Evolutionary conservation across 75 land plant species (phyloP).

Genomic region (Pinus albicaulis): DNA sequence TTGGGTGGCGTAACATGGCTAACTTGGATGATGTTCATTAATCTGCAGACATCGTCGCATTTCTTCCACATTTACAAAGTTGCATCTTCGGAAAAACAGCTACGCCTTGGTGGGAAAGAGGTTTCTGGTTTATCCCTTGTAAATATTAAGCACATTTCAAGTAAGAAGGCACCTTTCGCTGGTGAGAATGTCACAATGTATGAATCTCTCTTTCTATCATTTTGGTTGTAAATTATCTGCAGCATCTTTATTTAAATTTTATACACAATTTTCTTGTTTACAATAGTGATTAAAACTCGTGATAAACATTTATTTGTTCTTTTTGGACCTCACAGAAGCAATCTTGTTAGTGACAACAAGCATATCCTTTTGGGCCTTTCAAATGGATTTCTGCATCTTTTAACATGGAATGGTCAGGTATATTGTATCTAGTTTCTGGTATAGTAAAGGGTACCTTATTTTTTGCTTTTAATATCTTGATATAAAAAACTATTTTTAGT

Average conservation of each 20-base stretch:
- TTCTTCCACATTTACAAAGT: slow-evolving; percentile 73
- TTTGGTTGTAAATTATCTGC: slow-evolving; percentile 1
- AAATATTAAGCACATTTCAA: slow-evolving; percentile 44
- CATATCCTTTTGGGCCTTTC: slow-evolving; percentile 78
- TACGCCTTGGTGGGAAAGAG: slow-evolving; percentile 78
- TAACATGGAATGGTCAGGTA: slow-evolving; percentile 98
- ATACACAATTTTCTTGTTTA: neutral
- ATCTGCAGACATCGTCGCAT: slow-evolving; percentile 77
- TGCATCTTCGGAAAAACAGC: slow-evolving; percentile 44
- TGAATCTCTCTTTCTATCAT: slow-evolving; percentile 18
- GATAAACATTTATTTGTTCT: slow-evolving; percentile 6
- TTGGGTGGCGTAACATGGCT: no score
- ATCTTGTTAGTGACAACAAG: slow-evolving; percentile 78
- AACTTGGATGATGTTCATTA: neutral
- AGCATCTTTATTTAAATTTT: neutral
- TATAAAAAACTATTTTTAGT: neutral
- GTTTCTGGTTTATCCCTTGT: slow-evolving; percentile 58
- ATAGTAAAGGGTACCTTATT: neutral
- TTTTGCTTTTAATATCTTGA: neutral
- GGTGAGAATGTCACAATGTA: slow-evolving; percentile 60
- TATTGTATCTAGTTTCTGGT: slow-evolving; percentile 2
- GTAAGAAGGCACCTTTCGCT: slow-evolving; percentile 63
- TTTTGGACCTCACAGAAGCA: slow-evolving; percentile 55
- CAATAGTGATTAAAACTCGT: neutral
- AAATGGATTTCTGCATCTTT: slow-evolving; percentile 58